Evolutionary conservation across 768 basidiomycete genomes (phyloP).

Genomic region (Podaxis mareebaensis): DNA sequence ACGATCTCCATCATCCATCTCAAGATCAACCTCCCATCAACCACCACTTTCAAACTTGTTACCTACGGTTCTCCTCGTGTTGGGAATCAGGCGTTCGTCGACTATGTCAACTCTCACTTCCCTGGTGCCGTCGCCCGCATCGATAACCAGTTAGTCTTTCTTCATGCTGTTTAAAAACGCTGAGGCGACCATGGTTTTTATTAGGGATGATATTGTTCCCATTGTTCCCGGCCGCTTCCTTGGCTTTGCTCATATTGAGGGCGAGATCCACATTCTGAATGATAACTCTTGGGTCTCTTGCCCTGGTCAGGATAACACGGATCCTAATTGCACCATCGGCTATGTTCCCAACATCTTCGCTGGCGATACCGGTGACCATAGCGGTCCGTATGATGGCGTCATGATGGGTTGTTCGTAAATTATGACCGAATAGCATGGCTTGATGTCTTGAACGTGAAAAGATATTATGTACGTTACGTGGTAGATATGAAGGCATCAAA

Average conservation of each 20-base stretch:
- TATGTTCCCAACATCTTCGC: slow-evolving; percentile 26
- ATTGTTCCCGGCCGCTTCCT: slow-evolving; percentile 35
- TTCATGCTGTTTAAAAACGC: neutral
- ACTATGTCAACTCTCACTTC: slow-evolving; percentile 26
- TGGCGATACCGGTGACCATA: slow-evolving; percentile 26
- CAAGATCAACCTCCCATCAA: slow-evolving; percentile 44
- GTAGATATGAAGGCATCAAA: neutral
- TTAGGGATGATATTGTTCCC: slow-evolving; percentile 28
- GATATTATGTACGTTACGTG: neutral
- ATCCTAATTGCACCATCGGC: slow-evolving; percentile 23
- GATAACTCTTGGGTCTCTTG: slow-evolving; percentile 29
- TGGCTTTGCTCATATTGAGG: slow-evolving; percentile 38
- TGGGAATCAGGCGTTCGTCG: slow-evolving; percentile 34
- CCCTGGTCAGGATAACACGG: slow-evolving; percentile 27
- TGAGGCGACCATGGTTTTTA: neutral
- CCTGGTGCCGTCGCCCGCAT: slow-evolving; percentile 20
- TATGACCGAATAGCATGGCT: neutral
- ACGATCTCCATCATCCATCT: slow-evolving; percentile 55
- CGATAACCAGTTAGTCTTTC: slow-evolving; percentile 21
- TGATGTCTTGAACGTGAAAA: too few relatives aligned
- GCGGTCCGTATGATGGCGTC: slow-evolving; percentile 19
- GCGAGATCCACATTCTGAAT: slow-evolving; percentile 42
- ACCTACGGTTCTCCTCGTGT: slow-evolving; percentile 46
- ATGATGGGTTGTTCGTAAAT: neutral
- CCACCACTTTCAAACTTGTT: slow-evolving; percentile 34